Base-by-base conservation (phyloP, 495 filamentous ascomycete species). In the Penicillium odoratum region DNA sequence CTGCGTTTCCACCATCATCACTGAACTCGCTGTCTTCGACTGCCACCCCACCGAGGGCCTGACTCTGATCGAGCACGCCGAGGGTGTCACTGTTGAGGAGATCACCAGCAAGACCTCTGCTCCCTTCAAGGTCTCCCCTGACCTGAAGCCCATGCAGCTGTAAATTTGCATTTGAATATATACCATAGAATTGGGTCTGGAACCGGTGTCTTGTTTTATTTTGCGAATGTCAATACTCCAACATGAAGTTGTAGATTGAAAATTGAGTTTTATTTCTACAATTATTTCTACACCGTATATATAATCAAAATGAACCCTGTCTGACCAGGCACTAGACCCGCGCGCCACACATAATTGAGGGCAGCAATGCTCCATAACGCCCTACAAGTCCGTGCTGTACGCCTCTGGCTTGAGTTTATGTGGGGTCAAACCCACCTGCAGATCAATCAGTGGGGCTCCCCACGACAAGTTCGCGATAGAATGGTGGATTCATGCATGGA, bases 1-100 rank as follows among this genome's bases (percentile, higher is more conserved):
- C 38, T 95, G 91, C 65, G 91, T 95, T 51, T 89, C 83, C 56
- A 86, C 85, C 60, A 95, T 97, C 61, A 97, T 97, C 66, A 97
- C 92, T 3, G 92, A 97, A 63, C 74, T 97, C 60, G 81, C 81
- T 51, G 92, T 96, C 0, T 96, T 97, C 66, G 86, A 96, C 57
- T 90, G 96, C 48, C 87, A 93, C 72, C 84, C 90, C 59, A 77
- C 81, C 25, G 82, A 87, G 56, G 92, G 91, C 43, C 78, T 96
- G 61, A 93, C 86, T 11, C 77, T 97, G 52, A 79, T 85, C 26
- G 92, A 96, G 79, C 78, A 92, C 59, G 90, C 90, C 43, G 87
- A 91, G 51, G 89, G 88, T 10, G 88, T 94, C 10, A 86, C 84
- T 7, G 88, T 95, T 7, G 91, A 94, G 11, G 91, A 95, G 78